Evolutionary conservation across 2,329 filamentous ascomycete species (phyloP).

Genomic region (Trichophaea hybrida): DNA sequence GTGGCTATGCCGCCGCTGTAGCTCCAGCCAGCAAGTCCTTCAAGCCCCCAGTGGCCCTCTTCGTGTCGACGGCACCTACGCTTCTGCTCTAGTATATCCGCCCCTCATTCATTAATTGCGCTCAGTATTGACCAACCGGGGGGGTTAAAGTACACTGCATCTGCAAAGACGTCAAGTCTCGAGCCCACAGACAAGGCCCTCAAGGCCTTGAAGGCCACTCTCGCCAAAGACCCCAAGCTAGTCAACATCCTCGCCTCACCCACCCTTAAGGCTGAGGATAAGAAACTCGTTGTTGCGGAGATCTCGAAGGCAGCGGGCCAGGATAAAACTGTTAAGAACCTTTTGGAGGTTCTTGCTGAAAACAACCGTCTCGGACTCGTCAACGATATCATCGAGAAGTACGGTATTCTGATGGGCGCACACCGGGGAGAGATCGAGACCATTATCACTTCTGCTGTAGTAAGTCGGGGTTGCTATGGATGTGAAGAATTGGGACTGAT

Average conservation of each 20-base stretch:
- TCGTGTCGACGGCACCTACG: conserved; percentile 95
- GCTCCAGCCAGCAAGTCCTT: conserved; percentile 47
- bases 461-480: conserved; percentile 3
- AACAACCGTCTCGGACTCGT: conserved; percentile 89
- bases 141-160: conserved; percentile 70
- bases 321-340: conserved; percentile 78
- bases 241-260: conserved; percentile 60
- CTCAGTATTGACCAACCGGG: conserved; percentile 27
- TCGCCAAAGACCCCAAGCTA: conserved; percentile 77
- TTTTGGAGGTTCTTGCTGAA: conserved; percentile 76
- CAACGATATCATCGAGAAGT: conserved; percentile 73
- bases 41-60: conserved; percentile 81
- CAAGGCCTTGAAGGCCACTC: conserved; percentile 51
- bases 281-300: conserved; percentile 72
- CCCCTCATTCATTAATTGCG: not conserved
- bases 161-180: conserved; percentile 71
- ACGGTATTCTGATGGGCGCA: conserved; percentile 71
- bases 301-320: conserved; percentile 65
- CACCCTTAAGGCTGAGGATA: conserved; percentile 64
- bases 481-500: not conserved
- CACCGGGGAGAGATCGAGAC: conserved; percentile 87
- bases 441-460: conserved; percentile 71
- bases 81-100: conserved; percentile 80
- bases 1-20: conserved; percentile 42
- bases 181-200: conserved; percentile 75